Evolutionary conservation across 2,329 filamentous ascomycete species (phyloP), one percentile per base, ranked within the genome.

Genomic region (Microcyclospora tardicrescens): DNA sequence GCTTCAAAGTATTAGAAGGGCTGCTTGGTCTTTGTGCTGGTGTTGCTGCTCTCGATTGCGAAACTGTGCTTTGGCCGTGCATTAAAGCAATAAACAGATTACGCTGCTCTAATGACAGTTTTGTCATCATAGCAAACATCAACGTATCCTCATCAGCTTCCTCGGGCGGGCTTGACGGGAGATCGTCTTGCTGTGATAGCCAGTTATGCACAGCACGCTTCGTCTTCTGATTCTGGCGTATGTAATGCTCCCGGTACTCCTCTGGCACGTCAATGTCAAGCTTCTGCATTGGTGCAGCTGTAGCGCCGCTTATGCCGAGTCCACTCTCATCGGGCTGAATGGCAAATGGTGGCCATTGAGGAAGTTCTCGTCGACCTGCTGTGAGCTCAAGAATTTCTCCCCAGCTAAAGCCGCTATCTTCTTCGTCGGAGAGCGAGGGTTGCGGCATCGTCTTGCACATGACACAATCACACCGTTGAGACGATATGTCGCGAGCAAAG

Each of bases 121-220:
- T 87, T 9, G 89, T 96, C 42, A 95, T 68, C 60, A 96, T 93
- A 38, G 89, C 87, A 62, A 96, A 95, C 2, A 82, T 81, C 28
- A 96, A 66, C 0, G 89, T 96, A 62, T 95, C 89, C 45, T 95
- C 87, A 52, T 95, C 89, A 5, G 94, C 81, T 42, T 94, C 89
- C 44, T 87, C 80, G 0, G 86, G 86, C 2, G 84, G 79, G 37
- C 79, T 81, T 1, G 75, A 75, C 1, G 80, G 74, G 12, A 76
- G 73, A 43, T 86, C 81, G 27, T 79, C 79, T 50, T 89, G 89
- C 43, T 76, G 81, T 28, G 74, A 79, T 44, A 96, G 75, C 89
- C 89, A 96, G 52, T 75, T 81, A 59, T 95, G 85, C 1, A 96
- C 89, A 1, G 82, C 81, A n/a, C 79, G 76, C 54, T 87, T 84